Base-by-base conservation (phyloP, 108 stramenopile species). In the Cyclotella baltica region DNA sequence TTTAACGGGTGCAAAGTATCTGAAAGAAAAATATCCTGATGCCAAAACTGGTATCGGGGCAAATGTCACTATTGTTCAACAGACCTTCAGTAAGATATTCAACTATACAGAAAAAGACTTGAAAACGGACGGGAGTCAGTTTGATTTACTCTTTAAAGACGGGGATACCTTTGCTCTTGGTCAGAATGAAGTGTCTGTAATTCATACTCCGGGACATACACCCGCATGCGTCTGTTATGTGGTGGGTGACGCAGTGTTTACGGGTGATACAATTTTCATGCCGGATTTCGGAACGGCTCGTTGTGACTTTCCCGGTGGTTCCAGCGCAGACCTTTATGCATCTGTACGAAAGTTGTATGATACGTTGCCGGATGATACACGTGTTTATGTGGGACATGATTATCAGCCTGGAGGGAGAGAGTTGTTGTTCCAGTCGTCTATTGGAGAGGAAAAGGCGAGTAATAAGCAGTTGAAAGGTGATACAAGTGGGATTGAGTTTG, bases 231-330 rank as follows among this genome's bases (percentile, higher is more conserved):
- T 85, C 1, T 80, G 81, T 22, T 85, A 85, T 53, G 72, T 85
- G 9, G 46, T 76, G 2, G 81, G 81, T 3, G 79, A 85, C 43
- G 76, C 80, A 22, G 73, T 85, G 1, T 85, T 85, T 59, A 74
- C 81, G 22, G 85, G 85, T 4, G 79, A 80, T 64, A 85, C 85
- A 16, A 78, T 80, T 29, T 85, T 85, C 80, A 81, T 80, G 76
- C 77, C 77, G 13, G 85, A 78, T 61, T 78, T 73, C 31, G 85
- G 84, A 13, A 79, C 78, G 55, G 84, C 84, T 3, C 48, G 84
- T 5, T 85, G 84, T 57, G 84, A 85, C 37, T 85, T 85, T 69
- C 84, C 84, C 37, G 73, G 84, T 6, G 84, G 84, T 27, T 67
- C 65, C 11, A 72, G 70, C 37, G 52, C 52, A 1, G 36, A 47